These are phyloP conservation scores for Echeveria elegans DNA, from an alignment of 164 flowering plant species.

Conservation along the genomic window DNA sequence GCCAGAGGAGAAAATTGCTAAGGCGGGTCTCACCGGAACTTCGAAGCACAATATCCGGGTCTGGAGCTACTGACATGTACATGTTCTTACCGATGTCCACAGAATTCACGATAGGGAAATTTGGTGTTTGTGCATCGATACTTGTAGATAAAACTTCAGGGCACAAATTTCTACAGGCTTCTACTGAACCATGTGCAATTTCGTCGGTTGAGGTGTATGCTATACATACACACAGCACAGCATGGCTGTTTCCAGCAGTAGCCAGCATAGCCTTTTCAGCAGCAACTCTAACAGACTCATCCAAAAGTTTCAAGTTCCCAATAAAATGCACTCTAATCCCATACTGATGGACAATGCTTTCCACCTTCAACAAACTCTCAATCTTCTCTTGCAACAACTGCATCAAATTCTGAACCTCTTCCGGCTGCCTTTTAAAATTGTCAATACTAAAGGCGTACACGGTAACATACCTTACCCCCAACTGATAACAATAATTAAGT, in stretches of 20 bases:
- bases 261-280: conserved; percentile 56
- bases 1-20: conserved; percentile 91
- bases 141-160: conserved; percentile 9
- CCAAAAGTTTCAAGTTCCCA: conserved; percentile 57
- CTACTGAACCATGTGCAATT: conserved; percentile 47
- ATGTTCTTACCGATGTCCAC: conserved; percentile 56
- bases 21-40: conserved; percentile 72
- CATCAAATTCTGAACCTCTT: conserved; percentile 55
- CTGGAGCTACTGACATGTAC: conserved; percentile 56
- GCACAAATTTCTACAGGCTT: conserved; percentile 29
- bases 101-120: conserved; percentile 18
- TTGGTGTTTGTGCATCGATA: neutral
- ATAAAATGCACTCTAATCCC: conserved; percentile 49
- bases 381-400: conserved; percentile 61
- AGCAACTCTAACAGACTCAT: conserved; percentile 39
- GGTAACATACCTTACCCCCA: conserved; percentile 59
- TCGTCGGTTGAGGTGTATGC: conserved; percentile 71
- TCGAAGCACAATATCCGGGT: conserved; percentile 61
- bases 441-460: conserved; percentile 84
- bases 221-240: conserved; percentile 41
- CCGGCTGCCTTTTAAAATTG: conserved; percentile 57
- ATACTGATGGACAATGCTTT: conserved; percentile 38
- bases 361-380: conserved; percentile 37
- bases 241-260: conserved; percentile 36
- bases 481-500: conserved; percentile 53